Base-by-base conservation (phyloP, 208 protist genomes). In the Trypanosoma grayi region DNA sequence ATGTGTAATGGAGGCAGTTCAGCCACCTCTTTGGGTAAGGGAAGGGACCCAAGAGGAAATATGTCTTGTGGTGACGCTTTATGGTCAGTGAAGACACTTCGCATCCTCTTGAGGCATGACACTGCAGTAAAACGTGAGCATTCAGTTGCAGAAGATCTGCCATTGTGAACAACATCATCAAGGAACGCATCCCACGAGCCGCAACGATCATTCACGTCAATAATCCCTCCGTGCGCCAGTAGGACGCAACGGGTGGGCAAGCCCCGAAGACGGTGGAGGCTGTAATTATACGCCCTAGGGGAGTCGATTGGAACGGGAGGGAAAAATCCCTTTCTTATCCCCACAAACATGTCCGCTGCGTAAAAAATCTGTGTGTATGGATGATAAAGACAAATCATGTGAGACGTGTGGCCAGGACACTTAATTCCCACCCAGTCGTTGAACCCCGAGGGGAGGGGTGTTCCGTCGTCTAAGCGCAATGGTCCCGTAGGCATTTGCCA, bases 341-440 rank as follows among this genome's bases (percentile, higher is more conserved):
- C 64, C 16, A 87, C 73, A 50, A 77, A 48, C 50, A 75, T 56
- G 50, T 87, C 75, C 2, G 69, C 59, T 6, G 51, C 44, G 64
- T 87, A 83, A 36, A 87, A 74, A 39, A 69, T 62, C n/a, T 70
- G 52, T 8, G 73, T 65, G 14, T 69, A 48, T 11, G 36, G 6
- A 64, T 87, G 80, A 61, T 80, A 87, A 36, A 80, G 63, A 3
- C 56, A 73, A 10, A 86, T 54, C 75, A 82, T 79, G 55, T 86
- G 75, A 13, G 59, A 61, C 4, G 79, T 86, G 69, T 86, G 79
- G 4, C 79, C 79, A 20, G 79, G 71, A 31, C 75, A 67, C 54
- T 70, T 73, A 20, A 82, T 63, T 0, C 65, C 60, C 14, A 70
- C 25, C 80, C 75, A 87, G 57, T 82, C 75, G 1, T 78, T 59